phyloP scores from a whole-genome alignment of 345 rosid genomes.

The Eucalyptus leucophloia region DNA sequence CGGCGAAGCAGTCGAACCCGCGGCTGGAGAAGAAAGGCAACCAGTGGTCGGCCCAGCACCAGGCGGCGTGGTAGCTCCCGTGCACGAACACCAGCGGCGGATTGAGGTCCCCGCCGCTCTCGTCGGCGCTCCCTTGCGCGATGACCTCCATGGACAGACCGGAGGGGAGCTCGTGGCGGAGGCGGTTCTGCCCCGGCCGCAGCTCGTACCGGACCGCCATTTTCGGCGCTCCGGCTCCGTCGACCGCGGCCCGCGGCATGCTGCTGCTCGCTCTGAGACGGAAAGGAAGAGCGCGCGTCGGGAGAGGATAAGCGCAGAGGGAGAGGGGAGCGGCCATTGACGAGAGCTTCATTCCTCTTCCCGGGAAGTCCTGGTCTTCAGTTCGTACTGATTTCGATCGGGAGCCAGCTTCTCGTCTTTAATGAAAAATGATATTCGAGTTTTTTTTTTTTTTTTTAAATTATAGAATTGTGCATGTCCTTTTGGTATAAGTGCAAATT shows the following conservation, averaged over 20 bases:
- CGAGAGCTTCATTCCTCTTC: neutral
- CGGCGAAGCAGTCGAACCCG: slow-evolving; percentile 78
- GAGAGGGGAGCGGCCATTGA: neutral
- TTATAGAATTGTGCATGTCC: neutral
- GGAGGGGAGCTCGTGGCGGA: slow-evolving; percentile 66
- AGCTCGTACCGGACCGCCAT: slow-evolving; percentile 35
- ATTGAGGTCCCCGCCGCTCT: neutral
- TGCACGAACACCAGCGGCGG: slow-evolving; percentile 80
- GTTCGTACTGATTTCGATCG: neutral
- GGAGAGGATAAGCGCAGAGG: neutral
- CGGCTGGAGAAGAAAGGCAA: slow-evolving; percentile 63
- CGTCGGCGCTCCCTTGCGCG: slow-evolving; percentile 32
- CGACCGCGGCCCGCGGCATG: neutral
- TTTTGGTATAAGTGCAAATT: neutral
- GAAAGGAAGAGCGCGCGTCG: neutral
- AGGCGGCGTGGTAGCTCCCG: slow-evolving; percentile 94
- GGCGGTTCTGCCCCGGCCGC: slow-evolving; percentile 58
- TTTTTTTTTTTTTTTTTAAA: neutral
- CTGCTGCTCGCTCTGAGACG: neutral
- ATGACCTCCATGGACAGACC: slow-evolving; percentile 80
- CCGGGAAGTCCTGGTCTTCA: neutral
- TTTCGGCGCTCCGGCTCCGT: slow-evolving; percentile 19
- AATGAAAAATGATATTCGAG: neutral
- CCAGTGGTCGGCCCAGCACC: slow-evolving; percentile 99
- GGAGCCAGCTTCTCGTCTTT: neutral